A percentile compares a stretch with the other conserved stretches of the same genome.
Conservation (phyloP, 257 asterid genomes). For the Vinca minor region DNA sequence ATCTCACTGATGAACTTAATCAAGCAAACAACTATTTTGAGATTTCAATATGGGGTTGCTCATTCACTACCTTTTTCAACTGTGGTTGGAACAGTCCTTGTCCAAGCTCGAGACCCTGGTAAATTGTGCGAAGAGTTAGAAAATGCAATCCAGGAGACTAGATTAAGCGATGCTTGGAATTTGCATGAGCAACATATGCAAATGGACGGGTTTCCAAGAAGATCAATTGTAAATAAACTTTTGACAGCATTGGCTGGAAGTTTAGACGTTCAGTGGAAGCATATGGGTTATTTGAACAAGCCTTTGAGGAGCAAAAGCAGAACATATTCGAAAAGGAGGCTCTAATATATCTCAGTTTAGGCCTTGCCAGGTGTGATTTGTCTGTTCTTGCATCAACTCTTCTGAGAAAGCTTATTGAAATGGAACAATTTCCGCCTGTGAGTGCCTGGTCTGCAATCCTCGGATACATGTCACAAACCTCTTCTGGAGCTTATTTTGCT, state of each 20-base stretch:
- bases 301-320: slow-evolving; percentile 54
- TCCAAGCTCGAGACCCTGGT: slow-evolving; percentile 83
- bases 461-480: slow-evolving; percentile 54
- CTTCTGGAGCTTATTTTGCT: slow-evolving; percentile 66
- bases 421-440: slow-evolving; percentile 64
- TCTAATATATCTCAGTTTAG: slow-evolving; percentile 57
- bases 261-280: slow-evolving; percentile 48
- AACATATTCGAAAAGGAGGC: slow-evolving; percentile 51
- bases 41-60: slow-evolving; percentile 15
- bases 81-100: slow-evolving; percentile 49
- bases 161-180: slow-evolving; percentile 62
- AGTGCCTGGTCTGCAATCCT: slow-evolving; percentile 72
- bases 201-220: slow-evolving; percentile 73
- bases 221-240: slow-evolving; percentile 52
- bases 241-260: slow-evolving; percentile 44
- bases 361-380: slow-evolving; percentile 63
- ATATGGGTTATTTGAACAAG: slow-evolving; percentile 66
- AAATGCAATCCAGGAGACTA: slow-evolving; percentile 42
- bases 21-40: slow-evolving; percentile 11
- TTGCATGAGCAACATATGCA: slow-evolving; percentile 67
- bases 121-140: slow-evolving; percentile 66
- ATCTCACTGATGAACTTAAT: slow-evolving; percentile 6
- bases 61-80: slow-evolving; percentile 39
- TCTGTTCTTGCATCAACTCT: slow-evolving; percentile 69
- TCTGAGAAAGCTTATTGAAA: slow-evolving; percentile 71